Conservation (phyloP, 2,329 filamentous ascomycete species). For the Periconia sp. region DNA sequence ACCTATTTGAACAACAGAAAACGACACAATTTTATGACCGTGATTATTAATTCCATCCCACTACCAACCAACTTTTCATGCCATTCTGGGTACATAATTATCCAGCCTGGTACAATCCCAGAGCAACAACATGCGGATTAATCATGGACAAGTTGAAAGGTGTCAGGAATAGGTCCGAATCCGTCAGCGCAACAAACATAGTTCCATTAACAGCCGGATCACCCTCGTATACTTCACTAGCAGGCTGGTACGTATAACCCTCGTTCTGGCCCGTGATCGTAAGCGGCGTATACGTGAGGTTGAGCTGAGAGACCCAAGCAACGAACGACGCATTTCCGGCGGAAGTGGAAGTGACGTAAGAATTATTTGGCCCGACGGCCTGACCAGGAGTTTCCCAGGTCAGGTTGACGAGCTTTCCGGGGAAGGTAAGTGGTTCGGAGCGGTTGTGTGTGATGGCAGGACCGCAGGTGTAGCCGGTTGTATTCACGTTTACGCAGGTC, state of each 20-base stretch:
- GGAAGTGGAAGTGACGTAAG: conserved; percentile 69
- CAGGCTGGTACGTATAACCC: conserved; percentile 76
- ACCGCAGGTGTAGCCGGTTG: conserved; percentile 62
- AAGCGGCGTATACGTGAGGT: conserved; percentile 58
- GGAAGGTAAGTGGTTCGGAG: conserved; percentile 72
- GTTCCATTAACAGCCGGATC: conserved; percentile 78
- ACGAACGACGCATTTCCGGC: conserved; percentile 70
- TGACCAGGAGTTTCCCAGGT: conserved; percentile 74
- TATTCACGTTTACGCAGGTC: conserved; percentile 64
- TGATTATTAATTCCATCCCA: no score
- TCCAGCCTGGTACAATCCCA: conserved; percentile 79
- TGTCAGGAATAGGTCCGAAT: conserved; percentile 70
- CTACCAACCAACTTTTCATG: no score
- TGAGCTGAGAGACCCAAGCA: conserved; percentile 77
- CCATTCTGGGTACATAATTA: no score
- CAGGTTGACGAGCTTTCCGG: conserved; percentile 74
- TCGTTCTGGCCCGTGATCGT: conserved; percentile 69
- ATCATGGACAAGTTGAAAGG: conserved; percentile 77
- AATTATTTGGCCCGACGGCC: conserved; percentile 79
- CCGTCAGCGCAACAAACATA: conserved; percentile 79
- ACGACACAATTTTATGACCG: no score
- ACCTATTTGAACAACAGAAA: no score
- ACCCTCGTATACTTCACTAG: conserved; percentile 68
- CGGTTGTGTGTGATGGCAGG: conserved; percentile 73
- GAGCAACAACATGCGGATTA: conserved; percentile 77